A percentile compares a stretch with the other conserved stretches of the same genome.
Conservation (phyloP, 2,329 filamentous ascomycete genomes). For the Trichophaea hybrida region DNA sequence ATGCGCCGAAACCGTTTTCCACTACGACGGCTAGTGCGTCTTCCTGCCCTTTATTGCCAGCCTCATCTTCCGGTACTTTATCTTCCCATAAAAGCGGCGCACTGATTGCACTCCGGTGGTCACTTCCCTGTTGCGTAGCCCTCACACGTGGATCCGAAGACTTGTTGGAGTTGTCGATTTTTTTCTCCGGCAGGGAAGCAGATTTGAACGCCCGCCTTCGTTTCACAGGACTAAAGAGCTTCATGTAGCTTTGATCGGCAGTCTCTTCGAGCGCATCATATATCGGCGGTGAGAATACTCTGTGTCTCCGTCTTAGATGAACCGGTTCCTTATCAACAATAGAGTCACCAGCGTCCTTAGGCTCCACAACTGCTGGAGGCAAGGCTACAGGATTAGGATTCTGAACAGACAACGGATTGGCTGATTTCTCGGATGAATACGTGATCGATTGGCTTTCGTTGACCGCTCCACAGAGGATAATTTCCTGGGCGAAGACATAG, state of each 20-base stretch:
- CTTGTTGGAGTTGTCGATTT: constrained; percentile 9
- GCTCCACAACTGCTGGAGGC: neutral
- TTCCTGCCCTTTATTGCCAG: neutral
- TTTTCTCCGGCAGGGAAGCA: constrained; percentile 10
- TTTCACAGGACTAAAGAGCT: constrained; percentile 23
- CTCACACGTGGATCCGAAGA: constrained; percentile 13
- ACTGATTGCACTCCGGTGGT: constrained; percentile 18
- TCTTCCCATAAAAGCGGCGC: constrained; percentile 20
- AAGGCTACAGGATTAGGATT: neutral
- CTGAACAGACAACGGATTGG: neutral
- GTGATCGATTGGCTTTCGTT: neutral
- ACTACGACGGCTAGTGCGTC: neutral
- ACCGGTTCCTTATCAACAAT: neutral
- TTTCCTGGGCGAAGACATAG: neutral
- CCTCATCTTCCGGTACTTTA: constrained; percentile 3
- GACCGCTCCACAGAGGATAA: neutral
- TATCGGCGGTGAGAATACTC: neutral
- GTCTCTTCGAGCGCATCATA: constrained; percentile 6
- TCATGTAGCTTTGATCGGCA: constrained; percentile 21
- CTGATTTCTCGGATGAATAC: neutral
- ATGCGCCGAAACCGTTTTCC: neutral
- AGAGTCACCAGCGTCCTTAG: neutral
- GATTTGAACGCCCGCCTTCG: constrained; percentile 3
- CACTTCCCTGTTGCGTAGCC: constrained; percentile 6
- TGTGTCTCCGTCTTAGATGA: neutral